Conservation (phyloP, 2,329 filamentous ascomycete genomes). For the Talaromyces verruculosus region DNA sequence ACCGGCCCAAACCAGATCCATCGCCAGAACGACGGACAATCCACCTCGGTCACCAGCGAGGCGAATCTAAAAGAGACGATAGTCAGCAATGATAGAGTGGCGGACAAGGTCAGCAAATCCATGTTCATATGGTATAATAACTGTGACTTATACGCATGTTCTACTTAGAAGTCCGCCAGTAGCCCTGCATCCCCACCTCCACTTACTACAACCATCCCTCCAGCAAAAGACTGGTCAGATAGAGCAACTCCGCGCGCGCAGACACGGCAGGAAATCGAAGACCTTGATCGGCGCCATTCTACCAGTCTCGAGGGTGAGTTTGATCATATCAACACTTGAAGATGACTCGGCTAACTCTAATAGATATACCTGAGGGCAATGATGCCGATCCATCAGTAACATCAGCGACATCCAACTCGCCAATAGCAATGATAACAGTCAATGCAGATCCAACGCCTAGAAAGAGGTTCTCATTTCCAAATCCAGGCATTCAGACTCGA, state of each 20-base stretch:
- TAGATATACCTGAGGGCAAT: conserved; percentile 38
- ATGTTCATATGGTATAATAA: not conserved
- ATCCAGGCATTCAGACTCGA: conserved; percentile 45
- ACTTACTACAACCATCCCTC: conserved; percentile 72
- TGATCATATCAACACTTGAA: not conserved
- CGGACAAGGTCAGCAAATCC: conserved; percentile 14
- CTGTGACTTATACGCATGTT: conserved; percentile 13
- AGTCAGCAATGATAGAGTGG: conserved; percentile 3
- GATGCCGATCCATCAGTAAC: conserved; percentile 22
- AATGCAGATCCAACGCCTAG: conserved; percentile 28
- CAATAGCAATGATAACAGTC: conserved; percentile 10
- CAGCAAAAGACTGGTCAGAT: conserved; percentile 64
- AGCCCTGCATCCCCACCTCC: conserved; percentile 64
- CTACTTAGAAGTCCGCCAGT: conserved; percentile 30
- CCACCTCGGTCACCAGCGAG: not conserved
- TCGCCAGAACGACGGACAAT: conserved; percentile 12
- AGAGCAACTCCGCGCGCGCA: conserved; percentile 78
- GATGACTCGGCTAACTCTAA: not conserved
- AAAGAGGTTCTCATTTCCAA: conserved; percentile 34
- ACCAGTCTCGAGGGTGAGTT: conserved; percentile 71
- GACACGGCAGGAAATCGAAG: conserved; percentile 72
- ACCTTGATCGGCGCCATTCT: conserved; percentile 56
- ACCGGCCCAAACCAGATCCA: conserved; percentile 8
- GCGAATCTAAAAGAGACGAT: conserved; percentile 17
- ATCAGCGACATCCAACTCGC: conserved; percentile 7